Conservation (phyloP, 495 filamentous ascomycete species). For the Annulohypoxylon bovei region DNA sequence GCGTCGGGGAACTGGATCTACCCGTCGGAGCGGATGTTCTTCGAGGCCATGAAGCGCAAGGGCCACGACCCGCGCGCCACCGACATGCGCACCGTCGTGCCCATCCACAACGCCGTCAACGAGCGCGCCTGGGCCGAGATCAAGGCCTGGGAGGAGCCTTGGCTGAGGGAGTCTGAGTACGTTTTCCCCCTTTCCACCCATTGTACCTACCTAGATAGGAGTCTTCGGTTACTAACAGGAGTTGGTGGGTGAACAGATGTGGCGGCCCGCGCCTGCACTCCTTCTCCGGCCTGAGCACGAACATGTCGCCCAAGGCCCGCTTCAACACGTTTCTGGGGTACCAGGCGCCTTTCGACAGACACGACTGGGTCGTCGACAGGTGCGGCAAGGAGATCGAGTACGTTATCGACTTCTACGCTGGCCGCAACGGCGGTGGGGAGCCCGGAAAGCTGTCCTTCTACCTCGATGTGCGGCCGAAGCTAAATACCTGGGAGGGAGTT, state of each 20-base stretch:
- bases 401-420: conserved; percentile 97
- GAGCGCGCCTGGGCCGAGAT: conserved; percentile 89
- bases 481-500: conserved; percentile 90
- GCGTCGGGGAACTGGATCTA: conserved; percentile 91
- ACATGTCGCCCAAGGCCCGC: conserved; percentile 83
- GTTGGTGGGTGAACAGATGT: conserved; percentile 59
- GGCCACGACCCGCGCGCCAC: conserved; percentile 65
- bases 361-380: conserved; percentile 96
- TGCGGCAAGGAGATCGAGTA: conserved; percentile 93
- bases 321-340: conserved; percentile 86
- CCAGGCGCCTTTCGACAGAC: conserved; percentile 89
- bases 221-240: no score
- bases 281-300: conserved; percentile 79
- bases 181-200: background rate
- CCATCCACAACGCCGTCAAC: conserved; percentile 98
- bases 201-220: no score
- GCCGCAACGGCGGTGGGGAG: conserved; percentile 66
- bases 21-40: conserved; percentile 94
- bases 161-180: conserved; percentile 63
- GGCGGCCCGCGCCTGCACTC: conserved; percentile 83
- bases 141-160: conserved; percentile 80
- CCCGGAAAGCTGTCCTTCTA: conserved; percentile 84
- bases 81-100: conserved; percentile 90
- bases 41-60: conserved; percentile 92
- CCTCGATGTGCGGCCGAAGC: conserved; percentile 92